phyloP scores from a whole-genome alignment of 139 green algal genomes.

The Chlorella sp. region DNA sequence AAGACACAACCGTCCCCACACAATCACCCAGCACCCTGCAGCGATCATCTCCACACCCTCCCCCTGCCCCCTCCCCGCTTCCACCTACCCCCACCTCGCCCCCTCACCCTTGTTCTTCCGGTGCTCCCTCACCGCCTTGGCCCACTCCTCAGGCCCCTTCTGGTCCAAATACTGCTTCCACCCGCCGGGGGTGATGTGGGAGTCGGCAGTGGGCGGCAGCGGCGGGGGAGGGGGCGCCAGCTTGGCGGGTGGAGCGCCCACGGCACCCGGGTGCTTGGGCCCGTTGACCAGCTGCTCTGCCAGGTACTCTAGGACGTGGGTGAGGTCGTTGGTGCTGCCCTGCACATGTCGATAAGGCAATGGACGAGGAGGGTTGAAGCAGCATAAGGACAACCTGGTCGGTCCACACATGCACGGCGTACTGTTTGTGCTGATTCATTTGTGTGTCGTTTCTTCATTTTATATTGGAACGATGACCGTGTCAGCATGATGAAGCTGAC shows the following conservation, averaged over 20 bases:
- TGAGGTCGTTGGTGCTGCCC: constrained; percentile 11
- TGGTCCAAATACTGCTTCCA: constrained; percentile 80
- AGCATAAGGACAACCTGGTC: neutral
- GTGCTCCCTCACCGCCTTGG: constrained; percentile 84
- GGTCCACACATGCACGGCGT: too few species aligned
- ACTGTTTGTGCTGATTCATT: too few species aligned
- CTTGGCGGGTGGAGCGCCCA: constrained; percentile 66
- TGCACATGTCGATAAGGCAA: neutral
- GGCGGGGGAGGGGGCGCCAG: constrained; percentile 51
- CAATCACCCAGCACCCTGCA: too few species aligned
- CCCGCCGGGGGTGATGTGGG: constrained; percentile 49
- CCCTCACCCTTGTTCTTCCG: constrained; percentile 40
- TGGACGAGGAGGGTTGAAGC: neutral
- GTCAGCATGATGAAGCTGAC: too few species aligned
- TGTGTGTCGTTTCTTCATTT: too few species aligned
- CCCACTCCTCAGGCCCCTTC: constrained; percentile 87
- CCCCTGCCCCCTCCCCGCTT: neutral
- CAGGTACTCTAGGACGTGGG: constrained; percentile 83
- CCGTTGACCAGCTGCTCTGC: constrained; percentile 90
- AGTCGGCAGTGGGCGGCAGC: constrained; percentile 50
- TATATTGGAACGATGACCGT: too few species aligned
- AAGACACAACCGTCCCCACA: too few species aligned
- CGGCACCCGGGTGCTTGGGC: constrained; percentile 80
- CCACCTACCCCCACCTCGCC: too few species aligned
- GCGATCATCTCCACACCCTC: neutral